Evolutionary conservation across 306 rosid species (phyloP), one percentile per base, ranked within the genome.

Genomic region (Ammopiptanthus mongolicus): DNA sequence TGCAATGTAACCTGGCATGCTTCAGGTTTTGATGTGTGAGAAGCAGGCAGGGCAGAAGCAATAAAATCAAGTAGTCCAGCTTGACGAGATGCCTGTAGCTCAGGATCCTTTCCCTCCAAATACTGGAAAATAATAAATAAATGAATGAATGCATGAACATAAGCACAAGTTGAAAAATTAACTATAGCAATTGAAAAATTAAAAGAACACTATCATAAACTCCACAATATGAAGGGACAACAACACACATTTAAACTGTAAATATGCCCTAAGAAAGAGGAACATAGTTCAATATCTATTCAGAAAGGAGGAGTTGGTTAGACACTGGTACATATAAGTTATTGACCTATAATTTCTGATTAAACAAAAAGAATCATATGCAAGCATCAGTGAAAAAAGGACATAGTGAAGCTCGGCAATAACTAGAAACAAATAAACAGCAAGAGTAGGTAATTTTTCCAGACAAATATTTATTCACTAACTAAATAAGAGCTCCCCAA

Each of bases 11-110:
- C 97, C 66, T 86, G 97, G 83, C 98, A 90, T 52, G 97, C 98
- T 85, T 95, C 97, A 65, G 97, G 97, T 86, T 88, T 95, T 64
- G 98, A 91, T 13, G 97, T 90, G 76, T 95, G 97, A 80, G 98
- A 95, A 73, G 98, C 98, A 69, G 97, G 97, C 81, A 95, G 75
- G 60, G 98, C 96, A 81, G 97, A 95, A 81, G 98, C 98, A 82
- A 95, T 87, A 85, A 95, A 95, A 83, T 95, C 98, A 79, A 95
- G 84, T 63, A 95, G 84, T 76, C 98, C 98, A 79, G 95, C 96
- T 84, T 91, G 98, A 65, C 98, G 92, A 79, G 98, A 86, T 69
- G 97, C 98, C 51, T 90, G 96, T 21, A 95, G 86, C 85, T 95
- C 98, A 8, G 91, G 91, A 72, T 95, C 98, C 86, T 89, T 95